Conservation (phyloP, 495 filamentous ascomycete genomes). For the Penicillium manginii region DNA sequence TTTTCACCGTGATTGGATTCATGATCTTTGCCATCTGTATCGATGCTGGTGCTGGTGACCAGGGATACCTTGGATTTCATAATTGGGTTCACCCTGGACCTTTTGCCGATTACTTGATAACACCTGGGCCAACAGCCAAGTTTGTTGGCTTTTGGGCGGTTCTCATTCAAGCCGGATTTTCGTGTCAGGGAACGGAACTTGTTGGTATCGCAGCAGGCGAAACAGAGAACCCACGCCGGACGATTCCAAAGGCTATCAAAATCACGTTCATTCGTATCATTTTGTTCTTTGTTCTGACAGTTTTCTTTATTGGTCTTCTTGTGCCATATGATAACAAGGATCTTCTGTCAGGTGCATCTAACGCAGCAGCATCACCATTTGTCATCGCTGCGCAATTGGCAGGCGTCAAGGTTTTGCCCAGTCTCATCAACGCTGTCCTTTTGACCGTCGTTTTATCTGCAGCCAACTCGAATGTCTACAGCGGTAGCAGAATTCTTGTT, state of each 20-base stretch:
- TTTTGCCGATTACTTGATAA: conserved; percentile 60
- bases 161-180: conserved; percentile 56
- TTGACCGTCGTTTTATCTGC: conserved; percentile 64
- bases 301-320: conserved; percentile 68
- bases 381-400: conserved; percentile 61
- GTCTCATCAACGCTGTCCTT: conserved; percentile 73
- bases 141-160: conserved; percentile 41
- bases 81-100: conserved; percentile 67
- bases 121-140: conserved; percentile 58
- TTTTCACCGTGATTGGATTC: conserved; percentile 59
- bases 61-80: conserved; percentile 57
- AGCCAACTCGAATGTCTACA: conserved; percentile 75
- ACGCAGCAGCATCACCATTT: conserved; percentile 48
- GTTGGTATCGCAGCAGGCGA: conserved; percentile 68
- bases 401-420: conserved; percentile 61
- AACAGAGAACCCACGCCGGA: conserved; percentile 62
- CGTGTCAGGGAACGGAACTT: conserved; percentile 67
- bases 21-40: conserved; percentile 39
- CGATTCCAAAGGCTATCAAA: conserved; percentile 64
- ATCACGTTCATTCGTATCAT: conserved; percentile 71
- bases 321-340: conserved; percentile 49
- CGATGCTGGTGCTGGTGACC: conserved; percentile 59
- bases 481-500: conserved; percentile 59
- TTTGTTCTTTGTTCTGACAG: conserved; percentile 64
- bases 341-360: conserved; percentile 31